A percentile compares a stretch with the other conserved stretches of the same genome.
Evolutionary conservation across 2,329 filamentous ascomycete species (phyloP).

Genomic region (Aspergillus phoenicis): DNA sequence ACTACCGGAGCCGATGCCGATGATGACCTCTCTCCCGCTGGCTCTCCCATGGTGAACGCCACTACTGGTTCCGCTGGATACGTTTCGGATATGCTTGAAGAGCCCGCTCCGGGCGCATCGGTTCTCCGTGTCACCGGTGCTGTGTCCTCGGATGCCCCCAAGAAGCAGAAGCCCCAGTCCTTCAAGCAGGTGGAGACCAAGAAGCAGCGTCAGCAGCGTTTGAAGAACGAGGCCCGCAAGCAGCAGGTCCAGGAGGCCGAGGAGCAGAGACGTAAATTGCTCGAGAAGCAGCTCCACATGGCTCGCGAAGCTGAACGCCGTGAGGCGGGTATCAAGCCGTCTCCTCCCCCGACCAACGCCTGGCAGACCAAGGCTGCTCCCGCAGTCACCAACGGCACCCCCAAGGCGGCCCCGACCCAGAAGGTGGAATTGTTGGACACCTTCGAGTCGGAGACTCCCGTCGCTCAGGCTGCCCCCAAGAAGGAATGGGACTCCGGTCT

Average conservation of each 20-base stretch:
- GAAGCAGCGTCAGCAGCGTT: slow-evolving; percentile 91
- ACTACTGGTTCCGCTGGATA: slow-evolving; percentile 57
- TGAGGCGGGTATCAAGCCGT: slow-evolving; percentile 58
- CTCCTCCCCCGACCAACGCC: slow-evolving; percentile 50
- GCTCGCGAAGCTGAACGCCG: slow-evolving; percentile 85
- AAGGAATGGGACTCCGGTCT: slow-evolving; percentile 52
- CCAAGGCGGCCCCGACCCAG: slow-evolving; percentile 21
- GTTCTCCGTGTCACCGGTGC: slow-evolving; percentile 76
- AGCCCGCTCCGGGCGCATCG: slow-evolving; percentile 66
- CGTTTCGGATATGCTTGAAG: slow-evolving; percentile 90
- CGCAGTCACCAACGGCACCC: slow-evolving; percentile 27
- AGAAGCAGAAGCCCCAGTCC: slow-evolving; percentile 62
- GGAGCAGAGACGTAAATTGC: slow-evolving; percentile 70
- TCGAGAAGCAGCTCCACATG: slow-evolving; percentile 80
- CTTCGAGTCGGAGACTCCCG: slow-evolving; percentile 37
- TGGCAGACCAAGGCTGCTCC: slow-evolving; percentile 52
- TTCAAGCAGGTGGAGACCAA: slow-evolving; percentile 77
- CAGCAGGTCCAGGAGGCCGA: slow-evolving; percentile 74
- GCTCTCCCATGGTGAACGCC: slow-evolving; percentile 63
- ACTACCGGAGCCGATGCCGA: slow-evolving; percentile 75
- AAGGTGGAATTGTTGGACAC: slow-evolving; percentile 46
- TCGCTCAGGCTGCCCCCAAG: slow-evolving; percentile 19
- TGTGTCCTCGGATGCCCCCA: slow-evolving; percentile 51
- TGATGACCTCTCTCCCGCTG: slow-evolving; percentile 73
- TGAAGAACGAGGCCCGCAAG: slow-evolving; percentile 83